Conservation (phyloP, 108 stramenopile species). For the Discostella stelligeroides region DNA sequence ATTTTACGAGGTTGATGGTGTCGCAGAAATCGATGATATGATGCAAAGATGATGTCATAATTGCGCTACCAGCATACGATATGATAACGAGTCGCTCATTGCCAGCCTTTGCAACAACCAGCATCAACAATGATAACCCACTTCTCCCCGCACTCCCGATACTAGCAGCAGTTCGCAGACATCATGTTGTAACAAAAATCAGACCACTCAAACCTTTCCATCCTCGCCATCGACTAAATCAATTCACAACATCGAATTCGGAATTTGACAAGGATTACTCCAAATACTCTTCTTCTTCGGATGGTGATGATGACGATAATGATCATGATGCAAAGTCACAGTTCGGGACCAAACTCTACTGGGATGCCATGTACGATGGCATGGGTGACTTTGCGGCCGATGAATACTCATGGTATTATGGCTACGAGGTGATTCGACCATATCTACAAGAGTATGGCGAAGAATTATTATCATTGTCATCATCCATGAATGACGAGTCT, state of each 20-base stretch:
- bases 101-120: too few species aligned
- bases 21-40: too few species aligned
- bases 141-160: too few species aligned
- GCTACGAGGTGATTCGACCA: slow-evolving; percentile 58
- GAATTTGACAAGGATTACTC: slow-evolving; percentile 41
- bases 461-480: neutral
- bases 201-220: neutral
- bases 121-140: too few species aligned
- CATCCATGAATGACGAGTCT: neutral
- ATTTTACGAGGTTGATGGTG: too few species aligned
- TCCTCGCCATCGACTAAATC: neutral
- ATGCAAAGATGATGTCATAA: neutral
- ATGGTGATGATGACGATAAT: slow-evolving; percentile 35
- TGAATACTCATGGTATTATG: slow-evolving; percentile 84
- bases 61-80: neutral
- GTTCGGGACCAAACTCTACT: slow-evolving; percentile 80
- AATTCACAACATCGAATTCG: slow-evolving; percentile 15
- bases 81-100: too few species aligned
- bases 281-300: slow-evolving; percentile 1
- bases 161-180: neutral
- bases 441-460: slow-evolving; percentile 27
- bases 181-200: neutral
- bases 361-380: slow-evolving; percentile 79
- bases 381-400: slow-evolving; percentile 78
- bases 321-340: slow-evolving; percentile 55